Evolutionary conservation across 345 rosid genomes (phyloP).

Genomic region (Rhizophora apiculata): DNA sequence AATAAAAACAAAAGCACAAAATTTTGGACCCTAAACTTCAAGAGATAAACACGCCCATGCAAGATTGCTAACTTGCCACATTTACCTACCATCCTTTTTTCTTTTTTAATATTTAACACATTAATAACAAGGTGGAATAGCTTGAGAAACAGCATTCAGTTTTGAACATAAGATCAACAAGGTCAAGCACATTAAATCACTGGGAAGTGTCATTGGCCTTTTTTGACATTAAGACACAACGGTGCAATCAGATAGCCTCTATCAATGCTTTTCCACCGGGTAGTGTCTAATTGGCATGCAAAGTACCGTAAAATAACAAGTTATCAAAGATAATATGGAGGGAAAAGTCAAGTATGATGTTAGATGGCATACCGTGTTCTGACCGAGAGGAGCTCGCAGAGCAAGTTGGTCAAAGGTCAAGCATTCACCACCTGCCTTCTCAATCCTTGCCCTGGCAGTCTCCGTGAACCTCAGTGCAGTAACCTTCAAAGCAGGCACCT

Average conservation of each 20-base stretch:
- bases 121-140: not conserved
- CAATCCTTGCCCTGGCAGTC: constrained; percentile 92
- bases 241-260: too few relatives aligned
- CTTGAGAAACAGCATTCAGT: not conserved
- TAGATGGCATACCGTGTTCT: constrained; percentile 62
- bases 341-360: not conserved
- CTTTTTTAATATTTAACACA: not conserved
- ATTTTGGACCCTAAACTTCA: too few relatives aligned
- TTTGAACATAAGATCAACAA: too few relatives aligned
- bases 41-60: not conserved
- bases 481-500: constrained; percentile 77
- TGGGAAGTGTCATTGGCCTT: too few relatives aligned
- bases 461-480: constrained; percentile 91
- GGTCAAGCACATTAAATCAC: too few relatives aligned
- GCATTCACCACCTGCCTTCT: constrained; percentile 99
- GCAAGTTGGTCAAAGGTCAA: constrained; percentile 95
- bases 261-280: too few relatives aligned
- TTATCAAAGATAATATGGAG: too few relatives aligned
- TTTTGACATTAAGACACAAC: too few relatives aligned
- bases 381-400: constrained; percentile 85
- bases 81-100: not conserved
- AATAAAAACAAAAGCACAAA: too few relatives aligned
- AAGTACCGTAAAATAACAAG: too few relatives aligned
- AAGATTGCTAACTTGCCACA: too few relatives aligned
- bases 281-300: too few relatives aligned